A percentile compares a stretch with the other conserved stretches of the same genome.
Evolutionary conservation across 2,329 filamentous ascomycete genomes (phyloP).

Genomic region (Phaeomoniella chlamydospora): DNA sequence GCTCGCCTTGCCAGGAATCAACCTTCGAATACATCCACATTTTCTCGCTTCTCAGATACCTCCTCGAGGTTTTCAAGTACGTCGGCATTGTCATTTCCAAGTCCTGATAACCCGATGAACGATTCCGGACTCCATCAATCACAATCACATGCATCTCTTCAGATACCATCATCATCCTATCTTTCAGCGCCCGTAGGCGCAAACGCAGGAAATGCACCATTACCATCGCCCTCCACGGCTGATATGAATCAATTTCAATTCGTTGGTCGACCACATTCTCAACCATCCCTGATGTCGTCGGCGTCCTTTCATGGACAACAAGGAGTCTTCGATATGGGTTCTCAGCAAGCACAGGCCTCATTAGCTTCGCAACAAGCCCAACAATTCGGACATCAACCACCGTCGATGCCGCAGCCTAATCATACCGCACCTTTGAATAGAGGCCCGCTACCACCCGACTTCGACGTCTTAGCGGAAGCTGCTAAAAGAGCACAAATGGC

Average conservation of each 20-base stretch:
- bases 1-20: conserved; percentile 9
- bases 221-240: conserved; percentile 11
- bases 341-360: conserved; percentile 8
- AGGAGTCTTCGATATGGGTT: background rate
- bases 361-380: conserved; percentile 11
- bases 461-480: conserved; percentile 78
- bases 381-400: conserved; percentile 5
- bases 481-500: conserved; percentile 88
- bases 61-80: conserved; percentile 11
- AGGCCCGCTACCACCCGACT: conserved; percentile 58
- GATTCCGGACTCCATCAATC: conserved; percentile 5
- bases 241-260: conserved; percentile 11
- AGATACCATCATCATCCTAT: conserved; percentile 7
- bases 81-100: conserved; percentile 12
- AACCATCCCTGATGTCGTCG: conserved; percentile 4
- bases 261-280: conserved; percentile 8
- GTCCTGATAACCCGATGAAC: conserved; percentile 9
- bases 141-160: conserved; percentile 9
- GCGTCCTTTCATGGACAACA: background rate
- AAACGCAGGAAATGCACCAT: conserved; percentile 5
- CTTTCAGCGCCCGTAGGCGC: background rate
- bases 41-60: conserved; percentile 5
- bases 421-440: conserved; percentile 4
- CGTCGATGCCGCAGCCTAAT: background rate
- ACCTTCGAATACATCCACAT: conserved; percentile 5